phyloP scores from a whole-genome alignment of 768 basidiomycete species.

The Trametes villosa region DNA sequence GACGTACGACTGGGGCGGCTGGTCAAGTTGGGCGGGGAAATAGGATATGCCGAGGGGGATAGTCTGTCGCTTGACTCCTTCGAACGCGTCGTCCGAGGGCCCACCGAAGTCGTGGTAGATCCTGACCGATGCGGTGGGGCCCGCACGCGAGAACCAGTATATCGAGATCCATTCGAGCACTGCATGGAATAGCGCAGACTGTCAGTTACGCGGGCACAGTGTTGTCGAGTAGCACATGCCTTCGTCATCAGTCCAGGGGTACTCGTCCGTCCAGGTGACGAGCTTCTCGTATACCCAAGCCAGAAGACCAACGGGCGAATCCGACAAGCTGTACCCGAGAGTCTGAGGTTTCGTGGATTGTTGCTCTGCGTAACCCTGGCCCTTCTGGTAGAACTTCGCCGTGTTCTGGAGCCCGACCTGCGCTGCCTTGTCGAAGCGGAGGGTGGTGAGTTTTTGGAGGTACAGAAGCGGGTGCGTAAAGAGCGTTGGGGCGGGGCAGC shows the following conservation, averaged over 20 bases:
- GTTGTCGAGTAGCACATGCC: constrained; percentile 37
- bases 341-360: constrained; percentile 42
- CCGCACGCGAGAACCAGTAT: constrained; percentile 41
- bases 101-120: constrained; percentile 39
- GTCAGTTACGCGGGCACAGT: not conserved
- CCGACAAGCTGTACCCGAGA: constrained; percentile 54
- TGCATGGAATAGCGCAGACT: not conserved
- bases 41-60: constrained; percentile 37
- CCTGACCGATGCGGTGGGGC: constrained; percentile 35
- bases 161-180: constrained; percentile 43
- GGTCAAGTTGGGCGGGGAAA: constrained; percentile 36
- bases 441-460: constrained; percentile 31
- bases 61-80: constrained; percentile 1
- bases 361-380: constrained; percentile 36
- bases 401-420: constrained; percentile 29
- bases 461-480: constrained; percentile 33
- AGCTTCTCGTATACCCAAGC: constrained; percentile 45
- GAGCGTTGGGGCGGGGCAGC: constrained; percentile 31
- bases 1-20: constrained; percentile 18
- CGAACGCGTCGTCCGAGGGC: not conserved
- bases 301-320: constrained; percentile 56
- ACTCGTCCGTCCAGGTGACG: constrained; percentile 44
- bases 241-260: constrained; percentile 63
- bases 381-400: constrained; percentile 26
- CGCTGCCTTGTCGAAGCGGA: constrained; percentile 35